Percentiles rank a stretch among this genome's conserved stretches.
Conservation (phyloP, 176 grass and related monocot species). For the Echinochloa phyllopogon region DNA sequence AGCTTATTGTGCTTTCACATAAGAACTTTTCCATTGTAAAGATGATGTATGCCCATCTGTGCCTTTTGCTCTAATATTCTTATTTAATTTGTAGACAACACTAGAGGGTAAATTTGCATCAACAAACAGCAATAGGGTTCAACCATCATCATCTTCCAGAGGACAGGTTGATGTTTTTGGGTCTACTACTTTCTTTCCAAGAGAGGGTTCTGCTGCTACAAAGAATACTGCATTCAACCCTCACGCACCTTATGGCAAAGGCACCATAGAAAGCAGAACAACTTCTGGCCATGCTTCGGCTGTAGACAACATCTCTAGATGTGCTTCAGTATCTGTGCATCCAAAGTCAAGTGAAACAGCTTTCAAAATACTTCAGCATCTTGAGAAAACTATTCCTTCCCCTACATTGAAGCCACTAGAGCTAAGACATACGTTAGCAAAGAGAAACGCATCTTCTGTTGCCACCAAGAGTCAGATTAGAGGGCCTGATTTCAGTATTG, state of each 20-base stretch:
- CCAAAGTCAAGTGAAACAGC: slow-evolving; percentile 68
- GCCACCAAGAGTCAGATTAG: slow-evolving; percentile 38
- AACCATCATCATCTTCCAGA: slow-evolving; percentile 38
- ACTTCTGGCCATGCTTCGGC: slow-evolving; percentile 19
- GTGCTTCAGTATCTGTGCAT: slow-evolving; percentile 54
- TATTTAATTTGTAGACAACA: slow-evolving; percentile 38
- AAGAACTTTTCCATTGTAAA: slow-evolving; percentile 1
- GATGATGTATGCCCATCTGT: not conserved
- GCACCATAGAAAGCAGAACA: slow-evolving; percentile 37
- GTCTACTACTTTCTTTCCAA: slow-evolving; percentile 32
- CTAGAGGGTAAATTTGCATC: slow-evolving; percentile 38
- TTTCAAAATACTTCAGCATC: slow-evolving; percentile 72
- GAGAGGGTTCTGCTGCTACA: not conserved
- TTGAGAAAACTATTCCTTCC: slow-evolving; percentile 66
- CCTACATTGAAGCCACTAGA: slow-evolving; percentile 54
- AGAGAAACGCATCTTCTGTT: slow-evolving; percentile 30
- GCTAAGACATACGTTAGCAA: slow-evolving; percentile 39
- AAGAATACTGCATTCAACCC: slow-evolving; percentile 36
- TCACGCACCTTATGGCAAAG: slow-evolving; percentile 36
- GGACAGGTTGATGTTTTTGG: slow-evolving; percentile 21
- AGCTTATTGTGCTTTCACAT: slow-evolving; percentile 20
- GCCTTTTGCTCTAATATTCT: slow-evolving; percentile 28
- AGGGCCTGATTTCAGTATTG: slow-evolving; percentile 25
- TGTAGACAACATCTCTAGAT: slow-evolving; percentile 40
- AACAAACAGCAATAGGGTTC: slow-evolving; percentile 20